Conservation (phyloP, 202 grass and related monocot genomes). For the Bolboschoenoplectus hybrid region DNA sequence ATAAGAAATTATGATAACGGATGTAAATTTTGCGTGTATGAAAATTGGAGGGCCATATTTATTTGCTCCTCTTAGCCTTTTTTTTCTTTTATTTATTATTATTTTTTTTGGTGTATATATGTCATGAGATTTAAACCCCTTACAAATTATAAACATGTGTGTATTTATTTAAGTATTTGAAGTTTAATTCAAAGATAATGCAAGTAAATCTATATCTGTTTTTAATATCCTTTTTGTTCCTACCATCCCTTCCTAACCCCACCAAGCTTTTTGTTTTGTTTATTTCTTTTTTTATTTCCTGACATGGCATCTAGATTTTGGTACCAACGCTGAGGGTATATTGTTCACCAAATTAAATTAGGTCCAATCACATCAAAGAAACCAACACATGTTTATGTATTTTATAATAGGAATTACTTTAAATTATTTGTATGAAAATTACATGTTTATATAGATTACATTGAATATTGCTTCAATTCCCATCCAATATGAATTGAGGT, state of each 20-base stretch:
- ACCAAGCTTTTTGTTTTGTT: conserved; percentile 27
- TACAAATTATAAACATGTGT: too few relatives aligned
- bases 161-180: not conserved
- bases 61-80: too few relatives aligned
- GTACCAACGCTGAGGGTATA: not conserved
- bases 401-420: not conserved
- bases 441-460: not conserved
- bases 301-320: not conserved
- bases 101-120: too few relatives aligned
- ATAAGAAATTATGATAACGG: too few relatives aligned
- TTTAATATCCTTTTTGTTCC: not conserved
- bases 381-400: not conserved
- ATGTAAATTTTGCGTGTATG: too few relatives aligned
- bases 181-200: not conserved
- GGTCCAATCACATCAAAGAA: not conserved
- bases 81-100: too few relatives aligned
- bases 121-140: too few relatives aligned
- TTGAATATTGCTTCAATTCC: not conserved
- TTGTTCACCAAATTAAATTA: conserved; percentile 26
- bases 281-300: not conserved
- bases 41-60: too few relatives aligned
- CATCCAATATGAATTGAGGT: too few relatives aligned
- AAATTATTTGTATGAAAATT: not conserved
- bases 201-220: not conserved
- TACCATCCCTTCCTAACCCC: conserved; percentile 39